These are phyloP conservation scores for Apiospora saccharicola DNA, from an alignment of 2,329 filamentous ascomycete species.

Conservation along the genomic window DNA sequence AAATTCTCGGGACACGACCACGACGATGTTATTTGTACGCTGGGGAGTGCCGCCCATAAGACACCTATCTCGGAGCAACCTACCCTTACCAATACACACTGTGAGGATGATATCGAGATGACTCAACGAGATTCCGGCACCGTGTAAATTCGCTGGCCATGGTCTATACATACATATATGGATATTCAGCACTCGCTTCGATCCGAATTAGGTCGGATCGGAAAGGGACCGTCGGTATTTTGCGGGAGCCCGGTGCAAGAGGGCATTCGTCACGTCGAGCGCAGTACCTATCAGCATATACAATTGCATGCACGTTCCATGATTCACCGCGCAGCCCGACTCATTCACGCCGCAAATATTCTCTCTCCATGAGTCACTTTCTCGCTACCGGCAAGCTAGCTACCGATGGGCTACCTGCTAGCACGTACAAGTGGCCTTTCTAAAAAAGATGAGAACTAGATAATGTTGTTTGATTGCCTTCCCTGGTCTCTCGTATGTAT, in stretches of 20 bases:
- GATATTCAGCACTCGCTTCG: not conserved
- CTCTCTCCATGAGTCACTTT: slow-evolving; percentile 4
- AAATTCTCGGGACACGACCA: not conserved
- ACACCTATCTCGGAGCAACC: not conserved
- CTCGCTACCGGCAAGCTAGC: not conserved
- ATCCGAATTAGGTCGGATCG: not conserved
- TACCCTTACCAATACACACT: not conserved
- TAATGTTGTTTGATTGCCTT: not conserved
- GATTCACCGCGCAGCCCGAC: slow-evolving; percentile 12
- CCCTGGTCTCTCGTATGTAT: not conserved
- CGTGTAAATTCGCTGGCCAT: not conserved
- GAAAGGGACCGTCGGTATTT: not conserved
- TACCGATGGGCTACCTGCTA: not conserved
- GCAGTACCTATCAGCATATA: not conserved
- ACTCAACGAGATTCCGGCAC: not conserved
- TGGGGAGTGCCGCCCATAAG: not conserved
- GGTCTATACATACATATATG: not conserved
- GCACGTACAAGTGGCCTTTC: too few species aligned
- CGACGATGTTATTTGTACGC: not conserved
- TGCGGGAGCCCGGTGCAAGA: not conserved
- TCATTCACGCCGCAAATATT: not conserved
- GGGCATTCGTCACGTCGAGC: too few species aligned
- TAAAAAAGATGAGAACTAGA: not conserved
- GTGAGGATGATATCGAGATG: not conserved
- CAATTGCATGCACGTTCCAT: not conserved